These are phyloP conservation scores for Sugiyamaella novakii DNA, from an alignment of 1,139 yeast species.

Conservation along the genomic window DNA sequence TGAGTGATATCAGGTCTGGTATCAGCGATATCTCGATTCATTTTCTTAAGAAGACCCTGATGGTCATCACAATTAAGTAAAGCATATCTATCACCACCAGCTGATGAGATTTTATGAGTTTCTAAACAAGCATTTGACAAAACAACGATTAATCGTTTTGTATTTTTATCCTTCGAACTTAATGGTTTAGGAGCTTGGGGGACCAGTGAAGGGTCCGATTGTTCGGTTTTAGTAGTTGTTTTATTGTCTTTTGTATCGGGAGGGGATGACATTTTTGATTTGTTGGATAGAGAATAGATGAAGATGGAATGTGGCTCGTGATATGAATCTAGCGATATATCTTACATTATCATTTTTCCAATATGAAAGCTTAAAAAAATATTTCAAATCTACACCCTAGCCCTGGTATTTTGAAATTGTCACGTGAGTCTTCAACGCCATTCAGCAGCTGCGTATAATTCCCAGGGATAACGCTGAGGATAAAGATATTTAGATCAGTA, in stretches of 20 bases:
- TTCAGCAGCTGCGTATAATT: no score
- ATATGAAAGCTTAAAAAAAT: conserved; percentile 3
- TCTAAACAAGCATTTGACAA: conserved; percentile 93
- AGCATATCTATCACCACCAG: conserved; percentile 91
- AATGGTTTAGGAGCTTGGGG: conserved; percentile 85
- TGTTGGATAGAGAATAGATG: background rate
- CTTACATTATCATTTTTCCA: no score
- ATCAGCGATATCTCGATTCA: conserved; percentile 97
- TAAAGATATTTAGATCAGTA: no score
- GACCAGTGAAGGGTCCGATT: conserved; percentile 47
- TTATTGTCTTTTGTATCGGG: background rate
- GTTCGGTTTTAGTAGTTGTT: background rate
- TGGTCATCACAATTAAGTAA: conserved; percentile 96
- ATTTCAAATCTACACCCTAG: background rate
- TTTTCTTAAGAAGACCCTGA: conserved; percentile 89
- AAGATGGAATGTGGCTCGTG: background rate
- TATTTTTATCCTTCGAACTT: conserved; percentile 76
- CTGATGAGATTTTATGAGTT: conserved; percentile 82
- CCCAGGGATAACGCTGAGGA: no score
- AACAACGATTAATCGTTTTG: conserved; percentile 87
- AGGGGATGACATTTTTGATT: conserved; percentile 10
- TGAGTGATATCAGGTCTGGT: conserved; percentile 99
- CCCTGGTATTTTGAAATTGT: background rate
- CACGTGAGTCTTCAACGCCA: no score
- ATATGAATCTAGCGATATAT: no score